Percentiles rank a stretch among this genome's conserved stretches.
Evolutionary conservation across 2,329 filamentous ascomycete genomes (phyloP).

Genomic region (Colletotrichum kahawae): DNA sequence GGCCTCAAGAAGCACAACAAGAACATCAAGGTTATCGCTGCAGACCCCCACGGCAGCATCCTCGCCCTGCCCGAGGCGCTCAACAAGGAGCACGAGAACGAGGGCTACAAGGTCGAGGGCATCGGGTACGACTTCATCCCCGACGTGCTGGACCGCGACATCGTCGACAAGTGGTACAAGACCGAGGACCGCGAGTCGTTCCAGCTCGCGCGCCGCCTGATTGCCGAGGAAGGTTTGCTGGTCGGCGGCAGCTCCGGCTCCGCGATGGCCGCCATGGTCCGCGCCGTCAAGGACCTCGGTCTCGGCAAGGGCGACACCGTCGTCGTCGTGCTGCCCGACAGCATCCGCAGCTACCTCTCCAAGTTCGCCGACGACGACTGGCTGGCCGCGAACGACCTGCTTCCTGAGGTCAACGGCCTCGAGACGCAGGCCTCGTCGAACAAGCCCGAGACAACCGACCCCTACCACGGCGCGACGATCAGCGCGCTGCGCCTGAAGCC

Average conservation of each 20-base stretch:
- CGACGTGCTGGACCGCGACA: constrained; percentile 81
- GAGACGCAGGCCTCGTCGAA: constrained; percentile 47
- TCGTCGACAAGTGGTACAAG: constrained; percentile 97
- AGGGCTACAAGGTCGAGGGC: constrained; percentile 95
- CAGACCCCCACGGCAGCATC: constrained; percentile 91
- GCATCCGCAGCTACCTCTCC: constrained; percentile 94
- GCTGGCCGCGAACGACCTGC: constrained; percentile 94
- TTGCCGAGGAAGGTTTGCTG: constrained; percentile 91
- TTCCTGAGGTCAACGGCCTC: constrained; percentile 61
- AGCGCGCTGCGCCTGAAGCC: constrained; percentile 87
- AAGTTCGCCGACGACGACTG: constrained; percentile 99
- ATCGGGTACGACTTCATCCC: constrained; percentile 99
- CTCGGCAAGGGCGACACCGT: constrained; percentile 85
- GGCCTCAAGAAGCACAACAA: constrained; percentile 88
- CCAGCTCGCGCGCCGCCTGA: constrained; percentile 84
- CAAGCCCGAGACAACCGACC: constrained; percentile 57
- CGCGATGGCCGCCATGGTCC: constrained; percentile 82
- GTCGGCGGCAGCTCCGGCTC: constrained; percentile 94
- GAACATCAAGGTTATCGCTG: constrained; percentile 86
- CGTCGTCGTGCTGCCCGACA: constrained; percentile 91
- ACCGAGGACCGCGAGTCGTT: constrained; percentile 94
- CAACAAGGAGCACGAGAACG: constrained; percentile 81
- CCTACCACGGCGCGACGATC: constrained; percentile 81
- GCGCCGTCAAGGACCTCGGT: constrained; percentile 77
- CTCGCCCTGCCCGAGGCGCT: constrained; percentile 80